A percentile compares a stretch with the other conserved stretches of the same genome.
Conservation (phyloP, 2,329 filamentous ascomycete species). For the Aspergillus latus region DNA sequence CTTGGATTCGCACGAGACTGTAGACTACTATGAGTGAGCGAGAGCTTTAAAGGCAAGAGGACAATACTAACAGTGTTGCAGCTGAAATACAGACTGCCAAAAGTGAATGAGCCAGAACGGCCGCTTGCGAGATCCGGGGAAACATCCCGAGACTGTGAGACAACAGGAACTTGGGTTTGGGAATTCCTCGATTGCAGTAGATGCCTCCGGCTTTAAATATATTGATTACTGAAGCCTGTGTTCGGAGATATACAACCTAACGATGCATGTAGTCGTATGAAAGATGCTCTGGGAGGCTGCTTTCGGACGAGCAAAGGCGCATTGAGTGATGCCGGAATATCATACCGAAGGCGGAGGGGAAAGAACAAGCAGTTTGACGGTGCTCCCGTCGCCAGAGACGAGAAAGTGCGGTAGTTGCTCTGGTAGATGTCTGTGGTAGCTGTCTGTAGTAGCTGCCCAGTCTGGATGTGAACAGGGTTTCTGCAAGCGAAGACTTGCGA, state of each 20-base stretch:
- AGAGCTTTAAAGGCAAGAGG: neutral
- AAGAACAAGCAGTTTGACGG: neutral
- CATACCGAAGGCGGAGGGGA: neutral
- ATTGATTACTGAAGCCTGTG: conserved; percentile 16
- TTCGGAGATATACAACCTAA: conserved; percentile 18
- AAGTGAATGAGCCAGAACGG: conserved; percentile 29
- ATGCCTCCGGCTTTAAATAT: conserved; percentile 32
- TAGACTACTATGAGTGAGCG: conserved; percentile 18
- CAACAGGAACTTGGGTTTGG: conserved; percentile 23
- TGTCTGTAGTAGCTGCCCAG: neutral
- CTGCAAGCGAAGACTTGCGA: neutral
- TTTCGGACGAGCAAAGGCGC: conserved; percentile 9
- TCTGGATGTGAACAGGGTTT: neutral
- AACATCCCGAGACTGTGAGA: conserved; percentile 26
- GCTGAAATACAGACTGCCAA: conserved; percentile 26
- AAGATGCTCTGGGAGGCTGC: conserved; percentile 4
- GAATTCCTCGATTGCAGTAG: conserved; percentile 29
- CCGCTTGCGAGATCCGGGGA: conserved; percentile 25
- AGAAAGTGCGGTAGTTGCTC: neutral
- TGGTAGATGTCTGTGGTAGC: too few relatives aligned
- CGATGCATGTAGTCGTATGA: neutral
- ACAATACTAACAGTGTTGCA: conserved; percentile 28
- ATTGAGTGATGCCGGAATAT: conserved; percentile 2
- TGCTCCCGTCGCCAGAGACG: neutral
- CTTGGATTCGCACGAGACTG: conserved; percentile 38